Percentiles rank a stretch among this genome's conserved stretches.
phyloP scores from a whole-genome alignment of 2,329 filamentous ascomycete genomes.

The Xylogone sp. region DNA sequence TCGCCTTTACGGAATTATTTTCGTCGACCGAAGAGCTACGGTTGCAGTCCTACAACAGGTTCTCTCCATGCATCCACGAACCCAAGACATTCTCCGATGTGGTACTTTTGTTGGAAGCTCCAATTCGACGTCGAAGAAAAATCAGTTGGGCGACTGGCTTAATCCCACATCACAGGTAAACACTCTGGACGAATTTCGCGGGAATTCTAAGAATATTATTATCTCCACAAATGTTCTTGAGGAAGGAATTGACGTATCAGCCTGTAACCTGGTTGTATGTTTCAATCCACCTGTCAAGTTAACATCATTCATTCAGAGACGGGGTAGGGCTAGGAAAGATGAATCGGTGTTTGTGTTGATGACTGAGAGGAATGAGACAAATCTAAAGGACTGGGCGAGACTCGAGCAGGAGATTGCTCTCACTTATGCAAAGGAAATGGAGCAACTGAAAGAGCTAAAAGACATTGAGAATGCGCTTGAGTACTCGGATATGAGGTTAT shows the following conservation, averaged over 20 bases:
- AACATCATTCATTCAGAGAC: slow-evolving; percentile 61
- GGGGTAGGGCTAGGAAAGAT: slow-evolving; percentile 57
- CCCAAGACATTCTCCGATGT: slow-evolving; percentile 42
- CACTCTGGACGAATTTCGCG: slow-evolving; percentile 48
- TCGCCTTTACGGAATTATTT: slow-evolving; percentile 55
- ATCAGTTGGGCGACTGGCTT: slow-evolving; percentile 32
- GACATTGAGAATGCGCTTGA: slow-evolving; percentile 26
- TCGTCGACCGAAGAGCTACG: slow-evolving; percentile 60
- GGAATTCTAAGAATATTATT: slow-evolving; percentile 51
- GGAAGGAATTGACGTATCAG: slow-evolving; percentile 63
- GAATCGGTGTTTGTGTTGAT: slow-evolving; percentile 50
- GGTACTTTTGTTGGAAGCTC: slow-evolving; percentile 55
- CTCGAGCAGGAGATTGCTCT: slow-evolving; percentile 70
- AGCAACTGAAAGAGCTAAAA: slow-evolving; percentile 15
- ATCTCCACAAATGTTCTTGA: slow-evolving; percentile 60
- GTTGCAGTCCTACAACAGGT: slow-evolving; percentile 54
- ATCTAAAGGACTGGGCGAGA: slow-evolving; percentile 52
- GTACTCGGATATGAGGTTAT: slow-evolving; percentile 32
- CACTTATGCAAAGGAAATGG: slow-evolving; percentile 30
- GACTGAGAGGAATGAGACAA: slow-evolving; percentile 29
- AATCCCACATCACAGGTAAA: slow-evolving; percentile 30
- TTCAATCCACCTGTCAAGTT: slow-evolving; percentile 59
- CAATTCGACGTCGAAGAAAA: slow-evolving; percentile 31
- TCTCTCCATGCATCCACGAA: slow-evolving; percentile 47
- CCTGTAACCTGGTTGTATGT: slow-evolving; percentile 61